Evolutionary conservation across 2,329 filamentous ascomycete genomes (phyloP).

Genomic region (Penicillium sp.): DNA sequence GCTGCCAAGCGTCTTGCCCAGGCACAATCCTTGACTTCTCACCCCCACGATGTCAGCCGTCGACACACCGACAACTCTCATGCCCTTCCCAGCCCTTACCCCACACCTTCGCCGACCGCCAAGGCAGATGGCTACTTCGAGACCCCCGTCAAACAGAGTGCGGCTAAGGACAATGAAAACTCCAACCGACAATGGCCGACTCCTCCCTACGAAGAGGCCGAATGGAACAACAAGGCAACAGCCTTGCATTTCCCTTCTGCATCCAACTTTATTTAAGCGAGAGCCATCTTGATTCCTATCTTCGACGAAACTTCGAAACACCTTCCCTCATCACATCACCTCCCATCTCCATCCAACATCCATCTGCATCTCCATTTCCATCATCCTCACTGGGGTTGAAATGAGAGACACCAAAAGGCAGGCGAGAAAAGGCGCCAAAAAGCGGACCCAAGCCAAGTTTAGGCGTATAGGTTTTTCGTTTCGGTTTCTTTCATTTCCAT

Average conservation of each 20-base stretch:
- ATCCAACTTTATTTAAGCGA: constrained; percentile 39
- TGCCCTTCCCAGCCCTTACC: constrained; percentile 56
- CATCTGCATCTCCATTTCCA: constrained; percentile 2
- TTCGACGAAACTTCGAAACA: constrained; percentile 11
- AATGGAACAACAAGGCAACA: constrained; percentile 83
- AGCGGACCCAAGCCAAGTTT: constrained; percentile 29
- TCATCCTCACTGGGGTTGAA: constrained; percentile 17
- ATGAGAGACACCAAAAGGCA: constrained; percentile 20
- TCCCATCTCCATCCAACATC: neutral
- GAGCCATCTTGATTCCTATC: constrained; percentile 9
- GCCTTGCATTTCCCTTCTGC: constrained; percentile 78
- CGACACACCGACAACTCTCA: constrained; percentile 32
- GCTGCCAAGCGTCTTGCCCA: constrained; percentile 71
- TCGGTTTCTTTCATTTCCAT: constrained; percentile 17
- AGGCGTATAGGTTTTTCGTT: constrained; percentile 33
- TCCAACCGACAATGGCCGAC: constrained; percentile 82
- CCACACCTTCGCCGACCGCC: constrained; percentile 78
- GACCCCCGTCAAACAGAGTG: constrained; percentile 64
- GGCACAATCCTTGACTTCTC: constrained; percentile 35
- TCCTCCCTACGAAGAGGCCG: constrained; percentile 89
- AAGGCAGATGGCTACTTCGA: constrained; percentile 78
- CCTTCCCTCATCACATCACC: neutral
- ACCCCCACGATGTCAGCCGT: constrained; percentile 60
- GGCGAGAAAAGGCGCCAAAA: constrained; percentile 26
- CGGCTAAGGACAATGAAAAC: constrained; percentile 55